Percentiles rank a stretch among this genome's conserved stretches.
Evolutionary conservation across 2,329 filamentous ascomycete species (phyloP).

Genomic region (Alternaria sp.): DNA sequence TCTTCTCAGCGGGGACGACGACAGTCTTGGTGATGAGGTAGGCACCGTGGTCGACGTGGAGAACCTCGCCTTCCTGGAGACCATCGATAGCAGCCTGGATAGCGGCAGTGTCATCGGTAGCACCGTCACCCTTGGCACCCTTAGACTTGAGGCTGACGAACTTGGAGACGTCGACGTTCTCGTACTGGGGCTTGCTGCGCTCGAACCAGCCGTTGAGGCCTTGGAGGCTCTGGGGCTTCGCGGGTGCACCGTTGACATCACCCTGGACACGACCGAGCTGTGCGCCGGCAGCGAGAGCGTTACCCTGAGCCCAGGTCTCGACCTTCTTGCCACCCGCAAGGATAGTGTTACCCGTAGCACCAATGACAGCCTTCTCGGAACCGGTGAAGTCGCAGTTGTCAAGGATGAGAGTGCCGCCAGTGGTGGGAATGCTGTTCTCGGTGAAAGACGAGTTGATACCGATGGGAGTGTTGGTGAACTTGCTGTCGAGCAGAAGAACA

Average conservation of each 20-base stretch:
- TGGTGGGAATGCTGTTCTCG: constrained; percentile 69
- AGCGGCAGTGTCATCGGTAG: constrained; percentile 83
- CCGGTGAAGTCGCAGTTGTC: constrained; percentile 88
- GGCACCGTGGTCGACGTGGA: constrained; percentile 70
- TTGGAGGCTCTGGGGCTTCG: constrained; percentile 72
- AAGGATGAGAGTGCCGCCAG: constrained; percentile 82
- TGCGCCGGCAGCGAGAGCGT: constrained; percentile 64
- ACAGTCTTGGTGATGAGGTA: constrained; percentile 68
- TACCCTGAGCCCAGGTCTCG: constrained; percentile 79
- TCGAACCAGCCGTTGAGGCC: constrained; percentile 75
- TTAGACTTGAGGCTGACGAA: constrained; percentile 84
- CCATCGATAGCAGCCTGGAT: constrained; percentile 80
- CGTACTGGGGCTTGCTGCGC: constrained; percentile 89
- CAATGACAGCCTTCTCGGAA: constrained; percentile 70
- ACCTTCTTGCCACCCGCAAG: constrained; percentile 74
- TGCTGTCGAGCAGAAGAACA: constrained; percentile 81
- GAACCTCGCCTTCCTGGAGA: constrained; percentile 65
- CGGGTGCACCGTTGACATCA: constrained; percentile 52
- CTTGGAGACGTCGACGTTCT: constrained; percentile 66
- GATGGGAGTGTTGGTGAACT: constrained; percentile 74
- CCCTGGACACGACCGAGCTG: constrained; percentile 64
- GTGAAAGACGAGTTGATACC: constrained; percentile 80
- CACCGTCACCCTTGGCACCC: constrained; percentile 87
- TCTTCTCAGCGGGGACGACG: constrained; percentile 64
- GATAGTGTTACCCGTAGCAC: constrained; percentile 63